Evolutionary conservation across 495 filamentous ascomycete species (phyloP).

Genomic region (Antarctomyces pellizariae): DNA sequence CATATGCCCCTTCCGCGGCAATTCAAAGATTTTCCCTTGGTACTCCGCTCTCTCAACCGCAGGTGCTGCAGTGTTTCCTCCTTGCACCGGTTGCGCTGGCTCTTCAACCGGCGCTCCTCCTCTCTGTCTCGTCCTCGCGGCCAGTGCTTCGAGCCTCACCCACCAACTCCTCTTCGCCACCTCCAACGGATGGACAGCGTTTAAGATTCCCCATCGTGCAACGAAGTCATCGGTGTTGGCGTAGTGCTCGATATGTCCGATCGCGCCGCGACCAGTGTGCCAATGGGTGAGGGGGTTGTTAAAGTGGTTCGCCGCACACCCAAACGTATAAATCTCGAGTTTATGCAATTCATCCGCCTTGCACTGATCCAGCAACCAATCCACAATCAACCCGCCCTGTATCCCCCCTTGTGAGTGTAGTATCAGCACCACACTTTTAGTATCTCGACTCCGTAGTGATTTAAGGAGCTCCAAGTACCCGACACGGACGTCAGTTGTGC

Average conservation of each 20-base stretch:
- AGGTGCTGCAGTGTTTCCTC: slow-evolving; percentile 9
- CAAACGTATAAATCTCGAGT: slow-evolving; percentile 73
- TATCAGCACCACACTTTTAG: slow-evolving; percentile 55
- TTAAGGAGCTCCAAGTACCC: slow-evolving; percentile 21
- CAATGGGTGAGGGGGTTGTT: slow-evolving; percentile 43
- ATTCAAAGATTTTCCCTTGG: slow-evolving; percentile 53
- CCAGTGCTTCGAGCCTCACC: no score
- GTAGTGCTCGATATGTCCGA: slow-evolving; percentile 70
- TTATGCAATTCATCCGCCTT: slow-evolving; percentile 39
- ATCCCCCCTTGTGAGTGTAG: slow-evolving; percentile 70
- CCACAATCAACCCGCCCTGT: slow-evolving; percentile 46
- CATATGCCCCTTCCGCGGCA: slow-evolving; percentile 42
- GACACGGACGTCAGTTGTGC: slow-evolving; percentile 41
- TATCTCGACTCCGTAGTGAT: slow-evolving; percentile 19
- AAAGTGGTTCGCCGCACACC: slow-evolving; percentile 68
- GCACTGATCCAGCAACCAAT: slow-evolving; percentile 59
- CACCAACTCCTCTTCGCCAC: slow-evolving; percentile 5
- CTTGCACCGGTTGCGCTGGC: no score
- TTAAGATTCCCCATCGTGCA: slow-evolving; percentile 47
- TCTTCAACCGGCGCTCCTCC: no score
- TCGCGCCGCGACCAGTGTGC: slow-evolving; percentile 18
- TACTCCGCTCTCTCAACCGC: slow-evolving; percentile 24
- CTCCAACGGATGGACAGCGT: slow-evolving; percentile 29
- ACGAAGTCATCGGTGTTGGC: slow-evolving; percentile 58
- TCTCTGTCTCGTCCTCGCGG: no score